Evolutionary conservation across 2,329 filamentous ascomycete species (phyloP), one percentile per base, ranked within the genome.

Genomic region (Emmonsiellopsis sp.): DNA sequence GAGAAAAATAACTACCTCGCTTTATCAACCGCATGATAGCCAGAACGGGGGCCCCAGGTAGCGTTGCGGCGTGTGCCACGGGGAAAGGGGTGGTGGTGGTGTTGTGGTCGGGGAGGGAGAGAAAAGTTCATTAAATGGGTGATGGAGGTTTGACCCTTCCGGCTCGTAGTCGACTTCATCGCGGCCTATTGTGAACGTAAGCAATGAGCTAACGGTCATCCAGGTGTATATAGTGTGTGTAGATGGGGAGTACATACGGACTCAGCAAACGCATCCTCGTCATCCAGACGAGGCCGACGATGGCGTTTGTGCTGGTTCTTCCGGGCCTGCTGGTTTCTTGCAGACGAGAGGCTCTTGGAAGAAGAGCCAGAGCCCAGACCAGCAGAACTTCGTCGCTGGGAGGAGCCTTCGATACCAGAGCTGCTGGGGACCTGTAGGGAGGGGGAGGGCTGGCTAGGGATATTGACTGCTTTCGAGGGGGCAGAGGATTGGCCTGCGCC

Each of bases 41-140:
- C 90, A 37, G 90, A 95, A 3, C 91, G 89, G 41, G 88, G 77
- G 0, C 89, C 89, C 86, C 87, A 95, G 2, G 85, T 86, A 44
- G 85, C 83, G 68, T 88, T 86, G 52, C 87, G 79, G 54, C 87
- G 82, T 62, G 81, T 78, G 37, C 82, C 78, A 56, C 80, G 77
- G 40, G 77, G 74, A 57, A 78, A 73, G 49, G 75, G 70, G 59
- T 76, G 70, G 53, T 76, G 76, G 61, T 82, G 79, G 55, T 72
- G 65, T 56, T 84, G 81, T 20, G 86, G 85, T 47, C 88, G 82
- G 42, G 87, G 84, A 20, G 91, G 87, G 16, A 89, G 76, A 44
- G 87, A 84, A 71, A 96, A 95, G 74, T 92, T 92, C 79, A 98
- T 87, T 54, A 98, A 75, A 71, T 98, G 93, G 41, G 93, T 97